phyloP scores from a whole-genome alignment of 2,329 filamentous ascomycete species.

The Penicillium sp. region DNA sequence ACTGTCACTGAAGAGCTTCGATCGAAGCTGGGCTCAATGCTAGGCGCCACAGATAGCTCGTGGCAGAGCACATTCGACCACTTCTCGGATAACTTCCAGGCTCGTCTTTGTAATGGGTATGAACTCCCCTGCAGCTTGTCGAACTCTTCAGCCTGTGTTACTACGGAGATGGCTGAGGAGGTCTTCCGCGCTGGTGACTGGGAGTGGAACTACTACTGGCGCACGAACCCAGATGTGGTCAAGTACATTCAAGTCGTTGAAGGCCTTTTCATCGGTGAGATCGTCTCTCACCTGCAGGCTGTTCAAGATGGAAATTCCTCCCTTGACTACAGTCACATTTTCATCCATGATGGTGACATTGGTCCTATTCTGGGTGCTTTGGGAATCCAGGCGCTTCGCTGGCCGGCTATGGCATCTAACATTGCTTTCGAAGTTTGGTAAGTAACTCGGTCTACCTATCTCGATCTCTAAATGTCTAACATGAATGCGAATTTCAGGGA shows the following conservation, averaged over 20 bases:
- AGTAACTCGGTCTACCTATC: not conserved
- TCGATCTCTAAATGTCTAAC: not conserved
- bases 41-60: slow-evolving; percentile 29
- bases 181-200: slow-evolving; percentile 45
- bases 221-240: slow-evolving; percentile 34
- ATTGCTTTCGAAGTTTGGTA: slow-evolving; percentile 44
- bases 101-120: slow-evolving; percentile 44
- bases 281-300: slow-evolving; percentile 33
- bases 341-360: slow-evolving; percentile 43
- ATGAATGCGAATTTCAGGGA: slow-evolving; percentile 7
- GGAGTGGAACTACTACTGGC: slow-evolving; percentile 47
- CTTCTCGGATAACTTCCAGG: slow-evolving; percentile 46
- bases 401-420: slow-evolving; percentile 44
- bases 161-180: slow-evolving; percentile 33
- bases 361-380: slow-evolving; percentile 39
- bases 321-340: slow-evolving; percentile 37
- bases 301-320: slow-evolving; percentile 24
- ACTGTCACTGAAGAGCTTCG: slow-evolving; percentile 34
- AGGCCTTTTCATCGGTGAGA: slow-evolving; percentile 42
- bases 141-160: slow-evolving; percentile 35
- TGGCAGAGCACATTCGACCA: slow-evolving; percentile 43
- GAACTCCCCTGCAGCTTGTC: slow-evolving; percentile 34
- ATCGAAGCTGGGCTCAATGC: slow-evolving; percentile 31
- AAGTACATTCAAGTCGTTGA: slow-evolving; percentile 41
- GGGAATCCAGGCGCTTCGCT: slow-evolving; percentile 39